Percentiles rank a stretch among this genome's conserved stretches.
Evolutionary conservation across 768 basidiomycete species (phyloP).

Genomic region (Rhodotorula toruloides): DNA sequence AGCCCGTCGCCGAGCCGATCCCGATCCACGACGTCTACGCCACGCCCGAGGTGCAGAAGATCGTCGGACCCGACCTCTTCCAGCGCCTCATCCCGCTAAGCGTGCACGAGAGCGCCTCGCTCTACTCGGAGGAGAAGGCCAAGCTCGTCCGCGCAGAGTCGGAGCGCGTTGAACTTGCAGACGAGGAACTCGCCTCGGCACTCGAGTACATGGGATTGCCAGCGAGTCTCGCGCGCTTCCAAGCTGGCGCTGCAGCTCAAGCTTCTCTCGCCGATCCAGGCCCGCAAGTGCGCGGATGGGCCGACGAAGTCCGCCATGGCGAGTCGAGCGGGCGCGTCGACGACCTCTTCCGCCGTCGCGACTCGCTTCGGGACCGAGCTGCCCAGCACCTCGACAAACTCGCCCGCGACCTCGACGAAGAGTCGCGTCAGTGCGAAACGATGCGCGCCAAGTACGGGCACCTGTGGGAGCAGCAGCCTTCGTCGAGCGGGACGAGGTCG

Average conservation of each 20-base stretch:
- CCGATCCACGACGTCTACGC: conserved; percentile 92
- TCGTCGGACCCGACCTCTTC: conserved; percentile 90
- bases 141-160: conserved; percentile 84
- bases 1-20: conserved; percentile 69
- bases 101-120: conserved; percentile 89
- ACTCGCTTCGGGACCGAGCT: conserved; percentile 58
- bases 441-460: conserved; percentile 70
- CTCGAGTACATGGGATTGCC: conserved; percentile 78
- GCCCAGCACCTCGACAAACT: conserved; percentile 60
- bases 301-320: conserved; percentile 64
- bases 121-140: conserved; percentile 98
- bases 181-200: conserved; percentile 70
- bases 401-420: conserved; percentile 66
- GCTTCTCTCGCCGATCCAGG: conserved; percentile 43
- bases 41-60: conserved; percentile 82
- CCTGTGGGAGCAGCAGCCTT: conserved; percentile 78
- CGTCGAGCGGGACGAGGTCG: conserved; percentile 64
- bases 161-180: conserved; percentile 76
- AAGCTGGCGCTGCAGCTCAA: conserved; percentile 61
- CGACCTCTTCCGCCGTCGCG: conserved; percentile 58
- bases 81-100: conserved; percentile 77
- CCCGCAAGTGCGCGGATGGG: conserved; percentile 65
- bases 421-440: conserved; percentile 79
- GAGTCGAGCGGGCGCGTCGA: conserved; percentile 62
- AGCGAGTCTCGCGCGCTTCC: conserved; percentile 62